phyloP scores from a whole-genome alignment of 2,329 filamentous ascomycete species.

The Sphaerulina vaccinii region DNA sequence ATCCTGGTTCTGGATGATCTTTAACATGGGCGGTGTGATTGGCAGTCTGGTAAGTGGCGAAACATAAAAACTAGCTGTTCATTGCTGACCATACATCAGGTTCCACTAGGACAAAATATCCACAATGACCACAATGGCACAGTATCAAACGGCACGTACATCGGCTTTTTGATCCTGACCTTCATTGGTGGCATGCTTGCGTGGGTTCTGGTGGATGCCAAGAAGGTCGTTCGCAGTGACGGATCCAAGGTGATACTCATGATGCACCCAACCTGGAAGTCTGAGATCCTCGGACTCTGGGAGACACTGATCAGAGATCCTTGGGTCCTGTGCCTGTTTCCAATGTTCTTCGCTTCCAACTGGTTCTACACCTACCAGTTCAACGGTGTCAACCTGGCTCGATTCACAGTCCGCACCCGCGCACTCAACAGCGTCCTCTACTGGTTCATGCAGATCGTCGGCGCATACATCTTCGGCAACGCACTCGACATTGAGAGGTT shows the following conservation, averaged over 20 bases:
- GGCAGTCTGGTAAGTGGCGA: slow-evolving; percentile 61
- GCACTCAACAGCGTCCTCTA: slow-evolving; percentile 75
- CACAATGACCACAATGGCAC: slow-evolving; percentile 52
- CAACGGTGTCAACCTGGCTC: slow-evolving; percentile 67
- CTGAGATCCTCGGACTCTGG: slow-evolving; percentile 73
- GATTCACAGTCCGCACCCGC: slow-evolving; percentile 72
- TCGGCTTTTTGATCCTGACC: slow-evolving; percentile 84
- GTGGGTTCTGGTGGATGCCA: slow-evolving; percentile 68
- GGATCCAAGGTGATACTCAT: slow-evolving; percentile 78
- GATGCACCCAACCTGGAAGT: slow-evolving; percentile 85
- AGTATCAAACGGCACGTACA: slow-evolving; percentile 78
- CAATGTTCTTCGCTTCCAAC: slow-evolving; percentile 78
- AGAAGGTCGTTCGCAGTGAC: slow-evolving; percentile 70
- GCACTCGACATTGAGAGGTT: slow-evolving; percentile 61
- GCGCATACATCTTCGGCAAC: slow-evolving; percentile 70
- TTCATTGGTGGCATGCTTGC: slow-evolving; percentile 67
- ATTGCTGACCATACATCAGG: slow-evolving; percentile 41
- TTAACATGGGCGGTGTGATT: slow-evolving; percentile 87
- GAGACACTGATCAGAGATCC: slow-evolving; percentile 69
- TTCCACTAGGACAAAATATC: slow-evolving; percentile 72
- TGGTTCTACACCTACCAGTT: slow-evolving; percentile 81
- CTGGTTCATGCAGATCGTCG: slow-evolving; percentile 75
- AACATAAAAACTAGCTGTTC: background rate
- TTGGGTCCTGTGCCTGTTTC: slow-evolving; percentile 73
- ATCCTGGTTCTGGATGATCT: slow-evolving; percentile 91